These are phyloP conservation scores for Coemansia javaensis DNA, from an alignment of 192 early-diverging fungal species.

Conservation along the genomic window DNA sequence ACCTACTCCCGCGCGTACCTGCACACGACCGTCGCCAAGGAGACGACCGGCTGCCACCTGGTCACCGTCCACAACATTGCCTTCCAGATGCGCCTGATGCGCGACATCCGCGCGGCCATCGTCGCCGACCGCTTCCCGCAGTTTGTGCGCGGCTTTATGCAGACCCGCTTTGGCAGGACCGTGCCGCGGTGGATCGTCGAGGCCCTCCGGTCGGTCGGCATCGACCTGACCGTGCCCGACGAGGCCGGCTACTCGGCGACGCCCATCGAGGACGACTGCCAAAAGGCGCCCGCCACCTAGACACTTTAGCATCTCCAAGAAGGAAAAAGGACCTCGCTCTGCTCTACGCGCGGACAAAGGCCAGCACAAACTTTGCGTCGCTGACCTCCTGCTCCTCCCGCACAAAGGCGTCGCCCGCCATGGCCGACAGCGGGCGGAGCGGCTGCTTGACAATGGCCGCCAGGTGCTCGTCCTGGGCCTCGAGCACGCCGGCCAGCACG, in stretches of 20 bases:
- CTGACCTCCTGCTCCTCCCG: conserved; percentile 75
- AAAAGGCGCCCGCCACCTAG: conserved; percentile 34
- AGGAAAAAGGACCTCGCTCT: not conserved
- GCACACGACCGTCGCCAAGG: conserved; percentile 62
- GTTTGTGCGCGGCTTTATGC: conserved; percentile 67
- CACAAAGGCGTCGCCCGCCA: conserved; percentile 54
- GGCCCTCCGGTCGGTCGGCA: conserved; percentile 63
- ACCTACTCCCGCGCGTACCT: conserved; percentile 70
- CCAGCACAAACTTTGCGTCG: conserved; percentile 71
- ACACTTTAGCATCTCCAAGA: conserved; percentile 7
- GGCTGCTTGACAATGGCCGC: conserved; percentile 68
- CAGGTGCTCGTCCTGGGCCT: conserved; percentile 68
- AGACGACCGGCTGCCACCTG: conserved; percentile 78
- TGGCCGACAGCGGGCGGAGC: conserved; percentile 40
- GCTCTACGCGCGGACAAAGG: conserved; percentile 44
- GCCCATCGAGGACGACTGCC: conserved; percentile 34
- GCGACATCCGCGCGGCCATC: conserved; percentile 68
- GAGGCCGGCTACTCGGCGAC: conserved; percentile 26
- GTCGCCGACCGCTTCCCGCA: conserved; percentile 63
- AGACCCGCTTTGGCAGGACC: conserved; percentile 58
- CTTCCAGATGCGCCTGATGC: conserved; percentile 80
- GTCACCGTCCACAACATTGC: conserved; percentile 80
- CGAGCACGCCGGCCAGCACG: conserved; percentile 66
- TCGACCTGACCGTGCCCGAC: conserved; percentile 53
- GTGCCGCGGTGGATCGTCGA: conserved; percentile 70